Conservation (phyloP, 768 basidiomycete genomes). For the Peribolospora baueri region DNA sequence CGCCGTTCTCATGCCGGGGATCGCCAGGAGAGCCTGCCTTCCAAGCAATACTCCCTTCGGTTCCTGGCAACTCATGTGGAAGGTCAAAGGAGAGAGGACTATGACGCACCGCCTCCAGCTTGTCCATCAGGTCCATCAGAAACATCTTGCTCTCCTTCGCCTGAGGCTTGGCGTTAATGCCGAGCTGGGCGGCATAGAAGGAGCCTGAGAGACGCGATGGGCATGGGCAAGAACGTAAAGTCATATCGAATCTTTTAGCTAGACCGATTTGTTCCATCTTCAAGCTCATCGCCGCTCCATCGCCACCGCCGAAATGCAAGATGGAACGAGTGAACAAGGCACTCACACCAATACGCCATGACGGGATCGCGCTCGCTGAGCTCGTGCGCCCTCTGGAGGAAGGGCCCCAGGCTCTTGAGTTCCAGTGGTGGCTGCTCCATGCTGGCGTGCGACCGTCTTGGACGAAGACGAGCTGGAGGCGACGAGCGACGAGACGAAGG, state of each 20-base stretch:
- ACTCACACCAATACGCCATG: conserved; percentile 86
- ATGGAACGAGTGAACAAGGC: not conserved
- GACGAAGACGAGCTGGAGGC: too few relatives aligned
- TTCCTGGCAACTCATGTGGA: too few relatives aligned
- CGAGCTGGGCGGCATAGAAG: conserved; percentile 75
- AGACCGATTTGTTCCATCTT: too few relatives aligned
- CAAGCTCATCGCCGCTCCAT: not conserved
- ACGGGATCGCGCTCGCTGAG: conserved; percentile 56
- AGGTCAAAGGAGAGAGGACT: not conserved
- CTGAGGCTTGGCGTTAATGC: conserved; percentile 39
- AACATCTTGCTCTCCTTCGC: conserved; percentile 45
- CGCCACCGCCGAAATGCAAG: not conserved
- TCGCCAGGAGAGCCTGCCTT: not conserved
- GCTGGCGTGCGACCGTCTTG: too few relatives aligned
- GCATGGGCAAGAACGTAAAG: too few relatives aligned
- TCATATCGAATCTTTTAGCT: too few relatives aligned
- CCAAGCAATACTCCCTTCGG: not conserved
- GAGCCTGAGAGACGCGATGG: conserved; percentile 30
- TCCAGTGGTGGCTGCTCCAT: conserved; percentile 7
- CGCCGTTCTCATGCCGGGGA: too few relatives aligned
- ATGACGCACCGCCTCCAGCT: conserved; percentile 36
- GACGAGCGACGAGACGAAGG: too few relatives aligned
- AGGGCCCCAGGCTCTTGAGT: conserved; percentile 39
- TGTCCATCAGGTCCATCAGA: conserved; percentile 45
- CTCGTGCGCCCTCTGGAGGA: conserved; percentile 73